phyloP scores from a whole-genome alignment of 345 rosid genomes.

The Eucalyptus regnans region DNA sequence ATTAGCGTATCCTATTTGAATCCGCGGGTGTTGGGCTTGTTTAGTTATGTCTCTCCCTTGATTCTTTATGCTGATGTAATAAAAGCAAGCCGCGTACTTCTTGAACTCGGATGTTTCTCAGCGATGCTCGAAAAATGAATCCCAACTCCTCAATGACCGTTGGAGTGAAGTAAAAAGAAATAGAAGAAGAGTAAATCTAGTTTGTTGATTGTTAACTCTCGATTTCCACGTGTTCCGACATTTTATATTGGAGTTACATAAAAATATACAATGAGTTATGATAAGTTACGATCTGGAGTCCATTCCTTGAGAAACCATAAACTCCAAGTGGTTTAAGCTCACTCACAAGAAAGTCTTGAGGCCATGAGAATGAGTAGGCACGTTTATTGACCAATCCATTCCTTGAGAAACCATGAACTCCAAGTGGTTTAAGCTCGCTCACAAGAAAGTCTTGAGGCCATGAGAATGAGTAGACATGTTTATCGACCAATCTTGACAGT shows the following conservation, averaged over 20 bases:
- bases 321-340: neutral
- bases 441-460: neutral
- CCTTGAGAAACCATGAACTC: too few species aligned
- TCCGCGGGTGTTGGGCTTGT: neutral
- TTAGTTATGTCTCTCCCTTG: neutral
- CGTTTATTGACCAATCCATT: neutral
- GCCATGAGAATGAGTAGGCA: neutral
- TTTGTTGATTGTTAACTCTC: neutral
- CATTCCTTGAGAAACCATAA: neutral
- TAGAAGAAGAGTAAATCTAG: neutral
- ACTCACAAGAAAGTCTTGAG: neutral
- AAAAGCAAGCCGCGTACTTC: neutral
- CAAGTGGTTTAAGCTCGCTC: neutral
- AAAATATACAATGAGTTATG: neutral
- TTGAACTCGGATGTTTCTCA: neutral
- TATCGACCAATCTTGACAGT: neutral
- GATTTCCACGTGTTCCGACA: neutral
- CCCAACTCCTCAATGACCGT: neutral
- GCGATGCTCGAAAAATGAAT: neutral
- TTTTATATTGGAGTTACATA: neutral
- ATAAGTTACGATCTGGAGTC: neutral
- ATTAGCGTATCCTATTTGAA: neutral
- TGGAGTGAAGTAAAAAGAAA: neutral
- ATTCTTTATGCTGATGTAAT: neutral
- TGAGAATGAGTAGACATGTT: too few species aligned